Evolutionary conservation across 495 filamentous ascomycete genomes (phyloP), one percentile per base, ranked within the genome.

Genomic region (Poronia punctata): DNA sequence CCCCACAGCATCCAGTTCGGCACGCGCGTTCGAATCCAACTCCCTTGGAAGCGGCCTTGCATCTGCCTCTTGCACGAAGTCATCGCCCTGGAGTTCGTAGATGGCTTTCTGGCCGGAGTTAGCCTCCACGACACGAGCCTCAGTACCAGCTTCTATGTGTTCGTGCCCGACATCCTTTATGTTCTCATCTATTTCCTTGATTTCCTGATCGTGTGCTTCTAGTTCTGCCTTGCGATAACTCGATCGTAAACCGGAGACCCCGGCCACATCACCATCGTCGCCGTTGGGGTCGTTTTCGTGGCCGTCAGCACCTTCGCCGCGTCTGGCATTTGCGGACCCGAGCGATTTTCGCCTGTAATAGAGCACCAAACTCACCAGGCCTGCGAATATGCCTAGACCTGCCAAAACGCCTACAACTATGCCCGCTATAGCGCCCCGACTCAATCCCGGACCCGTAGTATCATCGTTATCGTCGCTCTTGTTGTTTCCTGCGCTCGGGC

Each of bases 261-360:
- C 15, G 10, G 2, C 22, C 3, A n/a, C 10, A 29, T 3, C 3
- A 4, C 6, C 22, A 8, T 26, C 35, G 10, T 7, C 7, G n/a
- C n/a, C n/a, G n/a, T n/a, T n/a, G n/a, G n/a, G n/a, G n/a, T n/a
- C n/a, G n/a, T n/a, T n/a, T n/a, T n/a, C n/a, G n/a, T n/a, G n/a
- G n/a, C n/a, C n/a, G n/a, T n/a, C n/a, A n/a, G n/a, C n/a, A n/a
- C n/a, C 7, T 17, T 18, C 6, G 24, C 14, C 9, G 19, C 9
- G 7, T 35, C n/a, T 18, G n/a, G 3, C 3, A 8, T 33, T 10
- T 4, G 4, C 1, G 2, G 6, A 5, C 18, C 21, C 5, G 35
- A n/a, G 10, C 3, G 36, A 14, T 38, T 38, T 38, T 6, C 36
- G 16, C 2, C 36, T 9, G 17, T 38, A 38, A n/a, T 38, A 29